Evolutionary conservation across 2,329 filamentous ascomycete species (phyloP).

Genomic region (Cytospora leucostoma): DNA sequence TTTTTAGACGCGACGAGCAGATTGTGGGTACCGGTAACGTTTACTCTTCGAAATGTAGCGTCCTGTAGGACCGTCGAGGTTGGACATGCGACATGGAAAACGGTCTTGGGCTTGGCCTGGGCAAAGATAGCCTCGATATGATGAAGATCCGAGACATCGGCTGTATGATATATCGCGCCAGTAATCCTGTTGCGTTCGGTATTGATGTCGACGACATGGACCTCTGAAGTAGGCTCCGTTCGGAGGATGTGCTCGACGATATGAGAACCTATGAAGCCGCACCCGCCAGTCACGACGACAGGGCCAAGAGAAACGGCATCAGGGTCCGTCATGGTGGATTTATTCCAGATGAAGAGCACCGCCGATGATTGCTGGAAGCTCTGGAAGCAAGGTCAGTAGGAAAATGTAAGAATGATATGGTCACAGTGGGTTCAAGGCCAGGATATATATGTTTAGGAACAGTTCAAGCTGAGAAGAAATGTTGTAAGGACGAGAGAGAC

Average conservation of each 20-base stretch:
- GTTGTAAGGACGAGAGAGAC: no score
- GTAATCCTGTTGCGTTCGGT: slow-evolving; percentile 21
- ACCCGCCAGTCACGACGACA: slow-evolving; percentile 28
- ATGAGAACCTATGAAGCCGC: slow-evolving; percentile 30
- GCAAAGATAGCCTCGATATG: slow-evolving; percentile 9
- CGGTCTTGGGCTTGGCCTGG: slow-evolving; percentile 23
- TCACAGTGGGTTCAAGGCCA: no score
- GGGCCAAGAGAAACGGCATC: slow-evolving; percentile 17
- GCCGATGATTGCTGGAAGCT: no score
- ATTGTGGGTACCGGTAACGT: slow-evolving; percentile 29
- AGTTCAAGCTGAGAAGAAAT: no score
- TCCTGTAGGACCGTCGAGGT: slow-evolving; percentile 26
- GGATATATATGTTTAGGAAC: no score
- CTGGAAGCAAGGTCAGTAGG: no score
- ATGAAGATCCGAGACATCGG: slow-evolving; percentile 24
- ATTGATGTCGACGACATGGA: slow-evolving; percentile 28
- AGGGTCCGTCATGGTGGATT: not conserved
- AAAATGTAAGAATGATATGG: no score
- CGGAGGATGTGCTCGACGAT: slow-evolving; percentile 24
- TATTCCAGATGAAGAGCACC: not conserved
- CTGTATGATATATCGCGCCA: slow-evolving; percentile 26
- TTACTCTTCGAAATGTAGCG: slow-evolving; percentile 27
- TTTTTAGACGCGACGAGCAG: slow-evolving; percentile 25
- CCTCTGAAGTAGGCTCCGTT: slow-evolving; percentile 14
- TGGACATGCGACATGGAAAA: slow-evolving; percentile 30